These are phyloP conservation scores for Orychophragmus violaceus DNA, from an alignment of 345 rosid genomes.

Conservation along the genomic window DNA sequence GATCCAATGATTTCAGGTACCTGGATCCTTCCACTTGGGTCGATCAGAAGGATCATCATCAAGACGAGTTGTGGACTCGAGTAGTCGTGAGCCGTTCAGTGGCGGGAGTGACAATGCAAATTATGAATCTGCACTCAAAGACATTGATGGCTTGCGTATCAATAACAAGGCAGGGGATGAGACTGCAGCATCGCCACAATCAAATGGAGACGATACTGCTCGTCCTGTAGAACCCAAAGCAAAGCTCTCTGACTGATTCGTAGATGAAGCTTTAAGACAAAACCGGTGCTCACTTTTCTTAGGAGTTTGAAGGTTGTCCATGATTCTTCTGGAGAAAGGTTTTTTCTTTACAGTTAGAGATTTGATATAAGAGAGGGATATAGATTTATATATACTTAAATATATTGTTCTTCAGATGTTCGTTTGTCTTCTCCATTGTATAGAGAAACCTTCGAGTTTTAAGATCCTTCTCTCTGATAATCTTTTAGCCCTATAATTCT, in stretches of 20 bases:
- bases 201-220: constrained; percentile 20
- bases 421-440: constrained; percentile 19
- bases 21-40: constrained; percentile 50
- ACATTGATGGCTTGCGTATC: constrained; percentile 55
- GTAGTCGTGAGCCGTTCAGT: constrained; percentile 54
- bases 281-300: constrained; percentile 7
- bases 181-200: constrained; percentile 2
- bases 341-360: background rate
- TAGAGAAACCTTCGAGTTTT: background rate
- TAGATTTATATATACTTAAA: constrained; percentile 4
- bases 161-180: constrained; percentile 31
- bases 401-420: constrained; percentile 10
- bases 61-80: constrained; percentile 48
- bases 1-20: constrained; percentile 35
- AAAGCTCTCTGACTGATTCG: constrained; percentile 20
- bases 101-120: constrained; percentile 38
- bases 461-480: background rate
- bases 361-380: constrained; percentile 4
- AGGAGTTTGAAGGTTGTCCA: constrained; percentile 1
- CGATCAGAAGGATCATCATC: constrained; percentile 57
- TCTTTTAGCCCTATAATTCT: background rate
- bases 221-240: constrained; percentile 1
- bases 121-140: constrained; percentile 56
- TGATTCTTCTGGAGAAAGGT: constrained; percentile 21
- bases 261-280: background rate